A percentile compares a stretch with the other conserved stretches of the same genome.
These are phyloP conservation scores for Yamadazyma dushanensis DNA, from an alignment of 1,139 yeast genomes.

Conservation along the genomic window DNA sequence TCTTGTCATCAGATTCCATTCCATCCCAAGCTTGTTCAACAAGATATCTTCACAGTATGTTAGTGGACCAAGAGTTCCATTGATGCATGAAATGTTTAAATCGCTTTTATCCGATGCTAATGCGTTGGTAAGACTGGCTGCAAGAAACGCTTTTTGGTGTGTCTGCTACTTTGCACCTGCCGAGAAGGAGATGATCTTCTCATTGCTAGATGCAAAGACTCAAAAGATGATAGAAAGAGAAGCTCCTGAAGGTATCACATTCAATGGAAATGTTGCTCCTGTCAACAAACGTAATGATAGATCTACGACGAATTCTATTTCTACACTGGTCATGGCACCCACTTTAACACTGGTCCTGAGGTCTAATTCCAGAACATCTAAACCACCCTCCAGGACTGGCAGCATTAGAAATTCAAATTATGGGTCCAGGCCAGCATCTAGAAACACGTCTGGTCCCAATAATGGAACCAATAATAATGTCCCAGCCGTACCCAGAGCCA, in stretches of 20 bases:
- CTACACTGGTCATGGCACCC: conserved; percentile 3
- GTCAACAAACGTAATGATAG: not conserved
- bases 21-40: conserved; percentile 13
- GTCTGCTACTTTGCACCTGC: conserved; percentile 49
- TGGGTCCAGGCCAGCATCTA: not conserved
- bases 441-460: conserved; percentile 1
- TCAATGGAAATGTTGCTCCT: not conserved
- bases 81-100: conserved; percentile 45
- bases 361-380: conserved; percentile 1
- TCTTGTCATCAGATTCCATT: conserved; percentile 45
- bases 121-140: conserved; percentile 74
- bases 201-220: conserved; percentile 38
- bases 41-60: conserved; percentile 7
- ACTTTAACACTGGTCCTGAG: conserved; percentile 20
- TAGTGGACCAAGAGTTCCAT: conserved; percentile 44
- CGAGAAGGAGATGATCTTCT: conserved; percentile 55
- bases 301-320: not conserved
- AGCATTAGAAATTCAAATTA: not conserved
- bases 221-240: conserved; percentile 29
- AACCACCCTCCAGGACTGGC: conserved; percentile 1
- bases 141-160: conserved; percentile 76
- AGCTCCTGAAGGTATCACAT: conserved; percentile 1
- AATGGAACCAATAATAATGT: not conserved
- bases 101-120: conserved; percentile 79
- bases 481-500: not conserved